These are phyloP conservation scores for Heliosperma pusillum DNA, from an alignment of 148 eudicot species.

Conservation along the genomic window DNA sequence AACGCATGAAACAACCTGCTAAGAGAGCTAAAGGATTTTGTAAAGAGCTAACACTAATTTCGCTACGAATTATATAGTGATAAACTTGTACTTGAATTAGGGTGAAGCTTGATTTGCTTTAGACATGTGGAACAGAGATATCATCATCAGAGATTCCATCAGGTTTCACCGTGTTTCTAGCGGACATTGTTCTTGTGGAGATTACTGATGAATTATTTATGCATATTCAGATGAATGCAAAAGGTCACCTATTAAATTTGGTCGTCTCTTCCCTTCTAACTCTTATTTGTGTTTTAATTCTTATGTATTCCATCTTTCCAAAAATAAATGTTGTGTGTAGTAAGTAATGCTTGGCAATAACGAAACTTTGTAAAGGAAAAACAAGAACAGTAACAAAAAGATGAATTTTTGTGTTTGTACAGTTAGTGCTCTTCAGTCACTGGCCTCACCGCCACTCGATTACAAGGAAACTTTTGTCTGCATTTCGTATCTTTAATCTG, in stretches of 20 bases:
- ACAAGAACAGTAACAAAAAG: neutral
- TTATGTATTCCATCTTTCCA: neutral
- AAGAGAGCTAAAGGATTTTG: slow-evolving; percentile 28
- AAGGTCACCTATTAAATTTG: slow-evolving; percentile 3
- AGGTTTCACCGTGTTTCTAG: slow-evolving; percentile 42
- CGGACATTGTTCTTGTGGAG: slow-evolving; percentile 42
- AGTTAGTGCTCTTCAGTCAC: slow-evolving; percentile 6
- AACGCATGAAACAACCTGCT: slow-evolving; percentile 40
- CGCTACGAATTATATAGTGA: slow-evolving; percentile 29
- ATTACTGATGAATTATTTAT: slow-evolving; percentile 36
- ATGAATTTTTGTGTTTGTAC: neutral
- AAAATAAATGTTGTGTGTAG: neutral
- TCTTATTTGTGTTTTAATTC: neutral
- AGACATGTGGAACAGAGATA: slow-evolving; percentile 33
- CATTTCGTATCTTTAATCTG: neutral
- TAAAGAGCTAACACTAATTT: slow-evolving; percentile 33
- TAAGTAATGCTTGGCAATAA: neutral
- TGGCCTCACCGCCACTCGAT: neutral
- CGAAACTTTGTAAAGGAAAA: neutral
- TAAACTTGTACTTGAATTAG: slow-evolving; percentile 49
- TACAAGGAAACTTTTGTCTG: neutral
- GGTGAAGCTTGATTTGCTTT: too few relatives aligned
- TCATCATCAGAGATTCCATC: slow-evolving; percentile 43
- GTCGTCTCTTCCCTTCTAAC: slow-evolving; percentile 4
- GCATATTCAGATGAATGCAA: slow-evolving; percentile 7